Percentiles rank a stretch among this genome's conserved stretches.
Conservation (phyloP, 768 basidiomycete species). For the Coprinellus aureogranulatus region DNA sequence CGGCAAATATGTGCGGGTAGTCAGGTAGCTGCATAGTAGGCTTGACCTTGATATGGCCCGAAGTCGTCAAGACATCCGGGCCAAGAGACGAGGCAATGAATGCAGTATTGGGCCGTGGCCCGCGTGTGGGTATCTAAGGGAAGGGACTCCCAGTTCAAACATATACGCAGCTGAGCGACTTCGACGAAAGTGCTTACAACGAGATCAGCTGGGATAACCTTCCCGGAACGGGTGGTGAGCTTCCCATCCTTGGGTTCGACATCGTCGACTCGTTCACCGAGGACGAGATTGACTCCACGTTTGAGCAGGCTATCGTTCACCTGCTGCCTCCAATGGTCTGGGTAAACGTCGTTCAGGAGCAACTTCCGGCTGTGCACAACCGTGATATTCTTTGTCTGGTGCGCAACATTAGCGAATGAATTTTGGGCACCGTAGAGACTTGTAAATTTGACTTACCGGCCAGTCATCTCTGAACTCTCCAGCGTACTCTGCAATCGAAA, state of each 20-base stretch:
- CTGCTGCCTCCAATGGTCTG: slow-evolving; percentile 43
- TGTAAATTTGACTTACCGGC: slow-evolving; percentile 28
- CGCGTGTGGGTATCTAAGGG: slow-evolving; percentile 31
- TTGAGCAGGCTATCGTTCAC: slow-evolving; percentile 35
- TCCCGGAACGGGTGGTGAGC: slow-evolving; percentile 25
- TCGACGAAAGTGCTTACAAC: slow-evolving; percentile 41
- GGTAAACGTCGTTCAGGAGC: slow-evolving; percentile 52
- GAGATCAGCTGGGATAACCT: slow-evolving; percentile 45
- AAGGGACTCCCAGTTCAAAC: too few species aligned
- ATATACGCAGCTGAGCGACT: too few species aligned
- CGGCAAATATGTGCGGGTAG: slow-evolving; percentile 20
- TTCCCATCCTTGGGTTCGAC: slow-evolving; percentile 22
- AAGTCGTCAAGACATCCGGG: slow-evolving; percentile 24
- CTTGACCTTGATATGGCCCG: slow-evolving; percentile 43
- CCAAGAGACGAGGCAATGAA: slow-evolving; percentile 43
- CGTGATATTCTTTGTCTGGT: slow-evolving; percentile 45
- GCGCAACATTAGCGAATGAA: too few species aligned
- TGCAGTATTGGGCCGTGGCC: slow-evolving; percentile 42
- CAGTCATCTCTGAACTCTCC: slow-evolving; percentile 40
- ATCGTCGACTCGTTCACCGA: slow-evolving; percentile 42
- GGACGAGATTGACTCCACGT: slow-evolving; percentile 45
- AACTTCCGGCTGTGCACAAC: slow-evolving; percentile 48
- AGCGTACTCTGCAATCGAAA: slow-evolving; percentile 32
- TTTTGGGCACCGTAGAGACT: too few species aligned
- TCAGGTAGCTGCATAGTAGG: slow-evolving; percentile 32